Conservation (phyloP, 2,329 filamentous ascomycete genomes). For the Bipolaris sorokiniana region DNA sequence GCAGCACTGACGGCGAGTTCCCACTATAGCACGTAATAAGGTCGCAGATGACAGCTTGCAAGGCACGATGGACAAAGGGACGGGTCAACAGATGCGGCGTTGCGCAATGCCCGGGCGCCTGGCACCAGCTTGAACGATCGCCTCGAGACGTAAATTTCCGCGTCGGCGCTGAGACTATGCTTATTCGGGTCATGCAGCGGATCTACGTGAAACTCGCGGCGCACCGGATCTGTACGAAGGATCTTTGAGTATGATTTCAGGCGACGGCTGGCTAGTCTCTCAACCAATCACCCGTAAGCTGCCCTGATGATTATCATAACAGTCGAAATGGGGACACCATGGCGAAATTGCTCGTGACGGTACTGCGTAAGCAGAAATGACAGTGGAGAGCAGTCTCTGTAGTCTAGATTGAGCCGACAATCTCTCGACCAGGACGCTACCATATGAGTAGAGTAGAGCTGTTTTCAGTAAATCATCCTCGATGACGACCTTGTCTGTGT, state of each 20-base stretch:
- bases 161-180: slow-evolving; percentile 39
- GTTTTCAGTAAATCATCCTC: slow-evolving; percentile 2
- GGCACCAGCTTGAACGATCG: slow-evolving; percentile 43
- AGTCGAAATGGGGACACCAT: slow-evolving; percentile 17
- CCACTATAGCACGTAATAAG: slow-evolving; percentile 25
- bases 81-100: slow-evolving; percentile 38
- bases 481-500: neutral
- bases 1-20: slow-evolving; percentile 26
- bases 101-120: slow-evolving; percentile 51
- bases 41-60: slow-evolving; percentile 24
- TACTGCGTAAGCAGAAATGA: slow-evolving; percentile 6
- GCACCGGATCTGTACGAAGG: slow-evolving; percentile 40
- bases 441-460: slow-evolving; percentile 2
- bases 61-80: slow-evolving; percentile 23
- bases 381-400: neutral
- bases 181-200: slow-evolving; percentile 34
- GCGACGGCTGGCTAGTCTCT: slow-evolving; percentile 23
- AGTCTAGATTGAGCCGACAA: slow-evolving; percentile 5
- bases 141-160: slow-evolving; percentile 45
- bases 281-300: slow-evolving; percentile 29
- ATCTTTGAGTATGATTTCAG: slow-evolving; percentile 40
- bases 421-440: slow-evolving; percentile 4
- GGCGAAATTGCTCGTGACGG: slow-evolving; percentile 16
- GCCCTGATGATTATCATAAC: slow-evolving; percentile 11
- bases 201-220: slow-evolving; percentile 46